Conservation (phyloP, 106 monocot species). For the Acorus calamus region DNA sequence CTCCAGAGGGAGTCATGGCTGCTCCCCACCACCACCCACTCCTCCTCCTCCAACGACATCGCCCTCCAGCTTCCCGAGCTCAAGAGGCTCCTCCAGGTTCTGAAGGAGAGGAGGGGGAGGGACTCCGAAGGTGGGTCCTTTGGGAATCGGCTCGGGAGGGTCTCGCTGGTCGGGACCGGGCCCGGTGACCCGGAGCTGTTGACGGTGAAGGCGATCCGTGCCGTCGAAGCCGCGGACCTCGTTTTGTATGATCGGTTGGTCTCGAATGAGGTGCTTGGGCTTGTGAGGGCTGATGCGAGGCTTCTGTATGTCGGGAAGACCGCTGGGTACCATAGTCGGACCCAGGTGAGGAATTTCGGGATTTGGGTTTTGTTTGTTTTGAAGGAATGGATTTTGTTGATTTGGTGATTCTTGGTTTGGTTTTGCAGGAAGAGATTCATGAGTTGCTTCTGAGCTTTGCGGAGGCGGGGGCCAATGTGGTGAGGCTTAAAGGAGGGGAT, state of each 20-base stretch:
- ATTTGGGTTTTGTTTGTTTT: neutral
- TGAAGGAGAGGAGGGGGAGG: constrained; percentile 25
- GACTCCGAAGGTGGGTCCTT: constrained; percentile 6
- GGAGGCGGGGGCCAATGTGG: constrained; percentile 90
- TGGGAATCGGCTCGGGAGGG: constrained; percentile 34
- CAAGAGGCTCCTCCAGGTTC: constrained; percentile 46
- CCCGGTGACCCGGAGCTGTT: constrained; percentile 94
- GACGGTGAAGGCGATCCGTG: constrained; percentile 80
- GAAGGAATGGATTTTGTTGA: neutral
- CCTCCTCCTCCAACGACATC: constrained; percentile 8
- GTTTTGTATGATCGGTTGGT: constrained; percentile 85
- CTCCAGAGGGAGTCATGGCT: constrained; percentile 22
- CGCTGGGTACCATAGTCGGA: constrained; percentile 89
- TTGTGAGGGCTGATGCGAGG: constrained; percentile 55
- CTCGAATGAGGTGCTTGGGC: constrained; percentile 69
- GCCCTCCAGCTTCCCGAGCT: constrained; percentile 51
- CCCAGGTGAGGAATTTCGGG: constrained; percentile 41
- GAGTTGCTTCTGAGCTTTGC: constrained; percentile 85
- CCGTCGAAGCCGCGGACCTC: constrained; percentile 78
- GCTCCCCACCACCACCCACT: neutral
- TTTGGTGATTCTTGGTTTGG: neutral
- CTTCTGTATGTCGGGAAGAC: constrained; percentile 95
- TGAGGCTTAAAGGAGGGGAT: constrained; percentile 91
- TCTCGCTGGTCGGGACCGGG: constrained; percentile 82
- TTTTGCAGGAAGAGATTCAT: constrained; percentile 89